Conservation (phyloP, 1,284 basidiomycete genomes). For the Sutorius eximius region DNA sequence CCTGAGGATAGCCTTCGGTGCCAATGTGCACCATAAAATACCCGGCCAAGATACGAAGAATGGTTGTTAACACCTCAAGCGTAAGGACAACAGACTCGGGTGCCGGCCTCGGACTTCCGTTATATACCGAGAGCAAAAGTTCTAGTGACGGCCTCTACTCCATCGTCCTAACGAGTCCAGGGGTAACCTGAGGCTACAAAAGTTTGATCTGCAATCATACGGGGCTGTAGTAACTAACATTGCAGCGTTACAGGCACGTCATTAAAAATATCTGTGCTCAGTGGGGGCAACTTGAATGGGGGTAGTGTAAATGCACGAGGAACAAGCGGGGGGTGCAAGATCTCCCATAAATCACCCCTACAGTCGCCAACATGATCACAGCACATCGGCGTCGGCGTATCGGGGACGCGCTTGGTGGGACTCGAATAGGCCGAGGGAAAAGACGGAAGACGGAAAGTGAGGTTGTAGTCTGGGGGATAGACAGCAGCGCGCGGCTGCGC, state of each 20-base stretch:
- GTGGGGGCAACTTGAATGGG: conserved; percentile 28
- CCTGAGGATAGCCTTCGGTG: too few relatives aligned
- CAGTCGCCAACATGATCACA: conserved; percentile 29
- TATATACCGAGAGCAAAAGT: too few relatives aligned
- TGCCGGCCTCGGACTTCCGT: too few relatives aligned
- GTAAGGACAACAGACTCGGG: too few relatives aligned
- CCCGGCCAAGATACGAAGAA: too few relatives aligned
- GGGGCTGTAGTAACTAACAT: background rate
- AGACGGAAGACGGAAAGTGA: conserved; percentile 19
- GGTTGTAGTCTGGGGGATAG: background rate
- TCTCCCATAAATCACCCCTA: conserved; percentile 28
- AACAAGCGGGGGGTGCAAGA: conserved; percentile 28
- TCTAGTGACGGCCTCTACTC: too few relatives aligned
- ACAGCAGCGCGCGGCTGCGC: background rate
- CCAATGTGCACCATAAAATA: too few relatives aligned
- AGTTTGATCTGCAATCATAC: background rate
- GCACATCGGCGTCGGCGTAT: conserved; percentile 27
- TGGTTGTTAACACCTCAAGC: too few relatives aligned
- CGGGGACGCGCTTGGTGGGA: conserved; percentile 5
- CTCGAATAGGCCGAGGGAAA: background rate
- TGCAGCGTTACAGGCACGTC: background rate
- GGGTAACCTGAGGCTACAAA: background rate
- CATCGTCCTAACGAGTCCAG: too few relatives aligned
- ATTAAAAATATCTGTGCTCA: conserved; percentile 21
- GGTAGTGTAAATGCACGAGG: conserved; percentile 21